Conservation (phyloP, 2,329 filamentous ascomycete genomes). For the Epichloe brachyelytri region DNA sequence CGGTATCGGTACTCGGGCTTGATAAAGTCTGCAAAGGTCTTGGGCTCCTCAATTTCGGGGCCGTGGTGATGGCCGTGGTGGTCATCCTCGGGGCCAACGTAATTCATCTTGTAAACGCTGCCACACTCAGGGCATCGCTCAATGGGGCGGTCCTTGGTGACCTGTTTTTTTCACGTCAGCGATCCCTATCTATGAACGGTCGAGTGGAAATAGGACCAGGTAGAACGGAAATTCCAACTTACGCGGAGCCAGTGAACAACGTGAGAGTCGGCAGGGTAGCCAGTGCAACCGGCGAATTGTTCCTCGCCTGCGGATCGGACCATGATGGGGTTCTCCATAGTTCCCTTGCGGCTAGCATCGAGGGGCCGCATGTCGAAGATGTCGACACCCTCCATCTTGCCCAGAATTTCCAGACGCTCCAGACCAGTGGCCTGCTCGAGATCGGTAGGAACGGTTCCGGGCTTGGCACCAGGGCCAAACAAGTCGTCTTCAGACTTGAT, state of each 20-base stretch:
- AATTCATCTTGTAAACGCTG: slow-evolving; percentile 95
- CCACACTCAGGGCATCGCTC: slow-evolving; percentile 97
- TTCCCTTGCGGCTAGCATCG: slow-evolving; percentile 84
- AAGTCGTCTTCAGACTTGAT: slow-evolving; percentile 76
- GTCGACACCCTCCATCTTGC: slow-evolving; percentile 98
- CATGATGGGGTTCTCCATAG: slow-evolving; percentile 75
- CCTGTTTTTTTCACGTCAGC: slow-evolving; percentile 30
- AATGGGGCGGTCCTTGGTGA: slow-evolving; percentile 77
- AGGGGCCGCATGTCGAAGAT: slow-evolving; percentile 97
- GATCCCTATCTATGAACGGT: background rate
- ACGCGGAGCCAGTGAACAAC: slow-evolving; percentile 81
- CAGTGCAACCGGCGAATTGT: slow-evolving; percentile 95
- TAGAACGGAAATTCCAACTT: slow-evolving; percentile 26
- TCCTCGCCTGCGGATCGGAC: slow-evolving; percentile 90
- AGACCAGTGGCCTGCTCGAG: slow-evolving; percentile 93
- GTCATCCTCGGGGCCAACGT: slow-evolving; percentile 72
- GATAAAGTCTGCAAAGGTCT: slow-evolving; percentile 94
- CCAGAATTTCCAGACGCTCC: slow-evolving; percentile 95
- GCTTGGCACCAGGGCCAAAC: slow-evolving; percentile 64
- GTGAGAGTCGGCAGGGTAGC: slow-evolving; percentile 86
- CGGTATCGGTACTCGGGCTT: slow-evolving; percentile 85
- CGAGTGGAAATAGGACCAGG: background rate
- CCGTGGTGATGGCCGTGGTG: slow-evolving; percentile 45
- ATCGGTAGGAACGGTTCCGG: slow-evolving; percentile 83
- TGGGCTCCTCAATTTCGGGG: slow-evolving; percentile 67